Percentiles rank a stretch among this genome's conserved stretches.
phyloP scores from a whole-genome alignment of 2,329 filamentous ascomycete genomes.

The Epichloe hybrida region DNA sequence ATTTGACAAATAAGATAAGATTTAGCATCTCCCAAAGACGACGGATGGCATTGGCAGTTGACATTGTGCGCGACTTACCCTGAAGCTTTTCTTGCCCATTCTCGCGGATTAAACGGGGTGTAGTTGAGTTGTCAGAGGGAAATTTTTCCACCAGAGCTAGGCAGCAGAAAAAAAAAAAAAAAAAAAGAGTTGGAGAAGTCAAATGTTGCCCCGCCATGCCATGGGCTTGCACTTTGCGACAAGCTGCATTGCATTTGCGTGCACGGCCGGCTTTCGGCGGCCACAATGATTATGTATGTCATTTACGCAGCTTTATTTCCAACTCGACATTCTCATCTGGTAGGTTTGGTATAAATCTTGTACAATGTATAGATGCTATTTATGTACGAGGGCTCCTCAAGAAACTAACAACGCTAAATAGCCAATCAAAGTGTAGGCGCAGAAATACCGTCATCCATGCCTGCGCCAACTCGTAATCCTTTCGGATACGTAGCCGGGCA shows the following conservation, averaged over 20 bases:
- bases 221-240: not conserved
- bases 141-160: not conserved
- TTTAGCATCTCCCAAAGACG: not conserved
- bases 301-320: too few relatives aligned
- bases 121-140: not conserved
- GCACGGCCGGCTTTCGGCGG: too few relatives aligned
- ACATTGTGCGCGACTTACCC: constrained; percentile 13
- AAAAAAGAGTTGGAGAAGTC: not conserved
- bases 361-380: not conserved
- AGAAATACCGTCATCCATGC: constrained; percentile 97
- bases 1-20: constrained; percentile 10
- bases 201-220: not conserved
- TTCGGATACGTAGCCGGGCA: constrained; percentile 48
- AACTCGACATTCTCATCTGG: not conserved
- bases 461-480: constrained; percentile 87
- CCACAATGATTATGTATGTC: too few relatives aligned
- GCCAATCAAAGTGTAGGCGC: constrained; percentile 64
- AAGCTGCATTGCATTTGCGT: not conserved
- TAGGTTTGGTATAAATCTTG: not conserved
- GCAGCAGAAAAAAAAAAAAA: too few relatives aligned
- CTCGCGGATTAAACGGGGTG: constrained; percentile 9
- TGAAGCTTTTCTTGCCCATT: constrained; percentile 25
- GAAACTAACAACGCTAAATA: constrained; percentile 76
- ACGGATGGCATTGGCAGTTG: not conserved
- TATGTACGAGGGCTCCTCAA: constrained; percentile 44